phyloP scores from a whole-genome alignment of 805 yeast genomes.

The Zygotorulaspora chibaensis region DNA sequence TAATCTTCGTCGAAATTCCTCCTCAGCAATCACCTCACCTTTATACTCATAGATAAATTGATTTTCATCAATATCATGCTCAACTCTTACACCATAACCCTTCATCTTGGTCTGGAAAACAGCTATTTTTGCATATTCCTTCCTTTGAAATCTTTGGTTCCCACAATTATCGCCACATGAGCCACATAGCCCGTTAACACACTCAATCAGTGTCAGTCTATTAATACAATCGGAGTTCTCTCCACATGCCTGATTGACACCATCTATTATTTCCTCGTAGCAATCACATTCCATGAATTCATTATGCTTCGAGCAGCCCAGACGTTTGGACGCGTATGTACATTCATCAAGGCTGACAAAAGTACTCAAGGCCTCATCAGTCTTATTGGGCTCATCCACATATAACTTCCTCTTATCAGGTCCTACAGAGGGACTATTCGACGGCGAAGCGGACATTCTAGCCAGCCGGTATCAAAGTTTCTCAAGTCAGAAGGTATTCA shows the following conservation, averaged over 20 bases:
- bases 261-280: conserved; percentile 43
- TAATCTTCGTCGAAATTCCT: conserved; percentile 69
- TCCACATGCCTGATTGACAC: conserved; percentile 66
- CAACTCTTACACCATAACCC: conserved; percentile 87
- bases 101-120: conserved; percentile 79
- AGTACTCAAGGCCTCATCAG: conserved; percentile 61
- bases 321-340: conserved; percentile 53
- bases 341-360: conserved; percentile 57
- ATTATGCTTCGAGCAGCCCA: conserved; percentile 68
- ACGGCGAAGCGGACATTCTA: conserved; percentile 8
- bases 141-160: conserved; percentile 83
- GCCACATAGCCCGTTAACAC: conserved; percentile 62
- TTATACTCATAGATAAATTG: conserved; percentile 86
- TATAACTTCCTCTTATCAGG: conserved; percentile 15
- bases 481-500: not conserved
- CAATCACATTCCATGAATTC: conserved; percentile 91
- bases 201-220: conserved; percentile 86
- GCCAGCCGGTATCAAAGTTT: not conserved
- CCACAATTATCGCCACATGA: conserved; percentile 74
- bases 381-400: conserved; percentile 47
- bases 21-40: conserved; percentile 89
- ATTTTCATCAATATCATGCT: conserved; percentile 50
- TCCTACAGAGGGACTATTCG: conserved; percentile 3
- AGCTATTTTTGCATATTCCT: conserved; percentile 68
- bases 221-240: conserved; percentile 88